Base-by-base conservation (phyloP, 2,329 filamentous ascomycete species). In the Fusarium miscanthi region DNA sequence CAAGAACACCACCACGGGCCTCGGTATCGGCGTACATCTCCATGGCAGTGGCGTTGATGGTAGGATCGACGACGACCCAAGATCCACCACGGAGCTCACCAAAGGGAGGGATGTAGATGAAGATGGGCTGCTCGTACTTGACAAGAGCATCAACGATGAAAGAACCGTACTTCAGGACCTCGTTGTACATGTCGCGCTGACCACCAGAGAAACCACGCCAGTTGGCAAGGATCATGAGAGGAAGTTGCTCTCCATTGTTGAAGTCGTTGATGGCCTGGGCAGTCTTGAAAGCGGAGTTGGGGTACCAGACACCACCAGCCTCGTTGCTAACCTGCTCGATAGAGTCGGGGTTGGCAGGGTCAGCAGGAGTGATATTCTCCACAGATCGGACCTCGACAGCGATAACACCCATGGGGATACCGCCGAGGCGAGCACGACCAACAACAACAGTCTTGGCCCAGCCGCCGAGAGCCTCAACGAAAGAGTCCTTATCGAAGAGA, bases 181-280 rank as follows among this genome's bases (percentile, higher is more conserved):
- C 96, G 86, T 98, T 98, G 91, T 97, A 99, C 96, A 99, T 99
- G 85, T 99, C 96, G 77, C 95, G 94, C 86, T 99, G 96, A 74
- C 96, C 96, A 87, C 96, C 96, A 76, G 96, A 99, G 94, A 99
- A 99, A 87, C 96, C 96, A 91, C 96, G 92, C 96, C 96, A 99
- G 89, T 99, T 99, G 85, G 96, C 96, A 73, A 99, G 91, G 81
- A 99, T 99, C 94, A 99, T 98, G 75, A 99, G 87, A 63, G 96
- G 96, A 80, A 99, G 88, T 86, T 99, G 96, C 86, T 99, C 96
- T 82, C 96, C 96, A 75, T 97, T 91, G 90, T 99, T 99, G 90
- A 99, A 99, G 87, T 99, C 96, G 79, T 93, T 94, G 86, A 99
- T 97, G 63, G 96, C 96, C 84, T 99, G 96, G 6, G 96, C 96